phyloP scores from a whole-genome alignment of 2,329 filamentous ascomycete species.

The Blastomyces percursus region DNA sequence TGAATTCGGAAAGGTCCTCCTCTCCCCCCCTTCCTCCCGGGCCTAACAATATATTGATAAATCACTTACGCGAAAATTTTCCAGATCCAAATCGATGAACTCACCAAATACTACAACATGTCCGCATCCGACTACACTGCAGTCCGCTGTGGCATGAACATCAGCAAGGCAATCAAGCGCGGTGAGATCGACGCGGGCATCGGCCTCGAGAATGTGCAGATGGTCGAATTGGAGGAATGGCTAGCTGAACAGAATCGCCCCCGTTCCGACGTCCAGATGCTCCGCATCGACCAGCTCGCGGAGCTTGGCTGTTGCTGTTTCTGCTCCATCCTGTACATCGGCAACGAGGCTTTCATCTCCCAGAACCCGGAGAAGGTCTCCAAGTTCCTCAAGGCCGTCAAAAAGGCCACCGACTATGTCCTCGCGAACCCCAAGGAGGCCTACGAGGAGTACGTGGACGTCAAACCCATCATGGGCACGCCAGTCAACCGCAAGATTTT shows the following conservation, averaged over 20 bases:
- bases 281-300: slow-evolving; percentile 68
- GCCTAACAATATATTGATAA: neutral
- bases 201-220: slow-evolving; percentile 70
- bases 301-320: slow-evolving; percentile 76
- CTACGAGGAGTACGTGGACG: slow-evolving; percentile 58
- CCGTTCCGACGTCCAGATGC: slow-evolving; percentile 62
- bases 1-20: slow-evolving; percentile 57
- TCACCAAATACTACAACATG: slow-evolving; percentile 69
- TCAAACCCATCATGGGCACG: slow-evolving; percentile 60
- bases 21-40: neutral
- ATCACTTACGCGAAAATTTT: neutral
- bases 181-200: slow-evolving; percentile 64
- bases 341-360: slow-evolving; percentile 59
- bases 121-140: slow-evolving; percentile 61
- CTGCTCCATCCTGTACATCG: slow-evolving; percentile 71
- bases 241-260: slow-evolving; percentile 52
- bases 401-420: slow-evolving; percentile 63
- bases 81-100: slow-evolving; percentile 68
- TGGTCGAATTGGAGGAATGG: slow-evolving; percentile 74
- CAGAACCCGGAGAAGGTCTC: slow-evolving; percentile 54
- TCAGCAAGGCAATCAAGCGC: slow-evolving; percentile 62
- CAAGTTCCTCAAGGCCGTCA: slow-evolving; percentile 61
- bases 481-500: slow-evolving; percentile 66
- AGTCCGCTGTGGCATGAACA: slow-evolving; percentile 71
- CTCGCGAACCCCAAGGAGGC: slow-evolving; percentile 51